phyloP scores from a whole-genome alignment of 306 rosid genomes.

The Lathyrus oleraceus region DNA sequence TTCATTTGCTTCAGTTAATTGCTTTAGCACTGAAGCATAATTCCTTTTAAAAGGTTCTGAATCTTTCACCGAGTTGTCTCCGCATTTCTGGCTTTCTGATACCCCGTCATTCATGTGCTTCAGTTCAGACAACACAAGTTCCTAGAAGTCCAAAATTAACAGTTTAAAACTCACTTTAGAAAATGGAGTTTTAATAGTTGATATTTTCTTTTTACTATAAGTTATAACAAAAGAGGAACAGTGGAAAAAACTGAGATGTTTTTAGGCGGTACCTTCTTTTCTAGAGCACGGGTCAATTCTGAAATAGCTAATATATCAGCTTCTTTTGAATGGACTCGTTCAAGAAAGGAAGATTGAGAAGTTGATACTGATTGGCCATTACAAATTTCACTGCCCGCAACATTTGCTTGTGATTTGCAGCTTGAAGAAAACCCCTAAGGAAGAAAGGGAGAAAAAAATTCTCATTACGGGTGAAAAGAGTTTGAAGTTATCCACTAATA shows the following conservation, averaged over 20 bases:
- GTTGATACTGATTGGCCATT: constrained; percentile 46
- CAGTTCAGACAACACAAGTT: constrained; percentile 76
- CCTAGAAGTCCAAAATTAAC: constrained; percentile 59
- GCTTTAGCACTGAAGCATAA: constrained; percentile 80
- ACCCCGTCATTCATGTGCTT: constrained; percentile 76
- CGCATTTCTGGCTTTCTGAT: constrained; percentile 62
- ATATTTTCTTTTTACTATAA: constrained; percentile 10
- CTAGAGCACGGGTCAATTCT: constrained; percentile 75
- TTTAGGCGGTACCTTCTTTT: constrained; percentile 70
- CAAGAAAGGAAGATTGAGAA: constrained; percentile 54
- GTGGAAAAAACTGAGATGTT: constrained; percentile 11
- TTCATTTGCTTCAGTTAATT: constrained; percentile 75
- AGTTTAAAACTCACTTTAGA: constrained; percentile 32
- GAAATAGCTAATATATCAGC: constrained; percentile 77
- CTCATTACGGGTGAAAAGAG: constrained; percentile 2
- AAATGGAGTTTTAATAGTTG: constrained; percentile 22
- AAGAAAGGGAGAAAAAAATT: constrained; percentile 17
- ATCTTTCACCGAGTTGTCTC: constrained; percentile 65
- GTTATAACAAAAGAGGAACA: not conserved
- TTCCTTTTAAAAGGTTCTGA: constrained; percentile 79
- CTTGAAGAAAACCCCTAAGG: constrained; percentile 47
- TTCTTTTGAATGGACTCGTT: constrained; percentile 66
- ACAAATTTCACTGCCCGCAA: constrained; percentile 48
- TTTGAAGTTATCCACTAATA: constrained; percentile 7
- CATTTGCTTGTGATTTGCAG: constrained; percentile 52